phyloP scores from a whole-genome alignment of 2,329 filamentous ascomycete species.

The Grosmannia huntii region DNA sequence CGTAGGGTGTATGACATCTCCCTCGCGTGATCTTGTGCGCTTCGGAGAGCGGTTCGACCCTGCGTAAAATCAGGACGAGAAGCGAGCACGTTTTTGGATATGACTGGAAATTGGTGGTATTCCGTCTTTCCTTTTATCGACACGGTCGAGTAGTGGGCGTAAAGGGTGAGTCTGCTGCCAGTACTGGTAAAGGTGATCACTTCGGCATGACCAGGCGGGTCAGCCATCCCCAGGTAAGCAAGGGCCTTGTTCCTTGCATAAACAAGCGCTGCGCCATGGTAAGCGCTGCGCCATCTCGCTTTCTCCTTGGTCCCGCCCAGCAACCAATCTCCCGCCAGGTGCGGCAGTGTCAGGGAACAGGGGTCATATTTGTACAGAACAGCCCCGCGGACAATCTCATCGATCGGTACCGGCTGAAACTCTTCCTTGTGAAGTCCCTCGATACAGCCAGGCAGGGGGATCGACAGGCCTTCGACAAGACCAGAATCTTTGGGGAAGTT shows the following conservation, averaged over 20 bases:
- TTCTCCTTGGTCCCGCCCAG: constrained; percentile 3
- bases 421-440: not conserved
- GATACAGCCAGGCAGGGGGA: not conserved
- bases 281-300: constrained; percentile 11
- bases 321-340: constrained; percentile 16
- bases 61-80: not conserved
- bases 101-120: not conserved
- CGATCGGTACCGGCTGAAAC: not conserved
- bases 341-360: constrained; percentile 15
- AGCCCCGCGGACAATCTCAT: not conserved
- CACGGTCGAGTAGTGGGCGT: constrained; percentile 14
- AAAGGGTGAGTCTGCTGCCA: constrained; percentile 15
- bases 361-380: constrained; percentile 11
- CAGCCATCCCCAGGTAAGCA: constrained; percentile 7
- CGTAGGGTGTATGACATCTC: constrained; percentile 10
- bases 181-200: constrained; percentile 17
- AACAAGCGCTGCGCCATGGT: constrained; percentile 17
- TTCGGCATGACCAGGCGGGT: constrained; percentile 11
- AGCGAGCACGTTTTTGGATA: not conserved
- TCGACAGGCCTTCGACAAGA: not conserved
- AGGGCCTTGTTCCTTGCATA: constrained; percentile 17
- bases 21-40: constrained; percentile 14
- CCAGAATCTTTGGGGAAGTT: not conserved
- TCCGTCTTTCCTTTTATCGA: constrained; percentile 9
- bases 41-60: constrained; percentile 12